Conservation (phyloP, 1,139 yeast species). For the Candida sp. region DNA sequence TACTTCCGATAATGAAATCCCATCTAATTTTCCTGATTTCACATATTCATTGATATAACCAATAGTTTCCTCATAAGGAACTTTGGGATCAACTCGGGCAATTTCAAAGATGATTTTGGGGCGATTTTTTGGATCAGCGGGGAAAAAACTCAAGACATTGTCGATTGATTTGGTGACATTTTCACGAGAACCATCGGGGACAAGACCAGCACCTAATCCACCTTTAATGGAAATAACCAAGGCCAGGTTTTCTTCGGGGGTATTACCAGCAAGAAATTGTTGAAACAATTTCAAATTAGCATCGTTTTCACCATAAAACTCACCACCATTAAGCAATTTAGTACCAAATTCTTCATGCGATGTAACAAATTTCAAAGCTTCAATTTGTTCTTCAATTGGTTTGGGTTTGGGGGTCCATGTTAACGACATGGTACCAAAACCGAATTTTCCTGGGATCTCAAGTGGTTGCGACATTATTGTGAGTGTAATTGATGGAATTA, state of each 20-base stretch:
- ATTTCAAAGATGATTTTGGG: conserved; percentile 59
- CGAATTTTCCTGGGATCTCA: conserved; percentile 30
- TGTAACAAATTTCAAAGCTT: conserved; percentile 44
- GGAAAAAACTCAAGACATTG: conserved; percentile 42
- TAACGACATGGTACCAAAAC: conserved; percentile 65
- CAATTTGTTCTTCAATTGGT: conserved; percentile 45
- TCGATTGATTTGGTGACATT: conserved; percentile 49
- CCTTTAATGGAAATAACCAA: conserved; percentile 71
- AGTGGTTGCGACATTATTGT: conserved; percentile 7
- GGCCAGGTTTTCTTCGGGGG: conserved; percentile 48
- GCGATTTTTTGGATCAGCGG: conserved; percentile 34
- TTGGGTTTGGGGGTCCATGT: conserved; percentile 50
- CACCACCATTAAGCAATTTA: conserved; percentile 70
- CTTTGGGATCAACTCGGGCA: conserved; percentile 60
- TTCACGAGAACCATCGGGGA: conserved; percentile 50
- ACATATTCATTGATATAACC: conserved; percentile 49
- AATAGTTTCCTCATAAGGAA: conserved; percentile 48
- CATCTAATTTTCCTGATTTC: conserved; percentile 56
- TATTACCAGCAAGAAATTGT: conserved; percentile 48
- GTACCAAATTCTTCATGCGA: conserved; percentile 39
- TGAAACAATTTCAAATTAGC: conserved; percentile 45
- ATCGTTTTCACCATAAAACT: conserved; percentile 63
- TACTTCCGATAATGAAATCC: conserved; percentile 71
- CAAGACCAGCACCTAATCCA: conserved; percentile 31
- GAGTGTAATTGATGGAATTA: not conserved